A percentile compares a stretch with the other conserved stretches of the same genome.
Evolutionary conservation across 371 early-diverging fungal genomes (phyloP).

Genomic region (Zychaea mexicana): DNA sequence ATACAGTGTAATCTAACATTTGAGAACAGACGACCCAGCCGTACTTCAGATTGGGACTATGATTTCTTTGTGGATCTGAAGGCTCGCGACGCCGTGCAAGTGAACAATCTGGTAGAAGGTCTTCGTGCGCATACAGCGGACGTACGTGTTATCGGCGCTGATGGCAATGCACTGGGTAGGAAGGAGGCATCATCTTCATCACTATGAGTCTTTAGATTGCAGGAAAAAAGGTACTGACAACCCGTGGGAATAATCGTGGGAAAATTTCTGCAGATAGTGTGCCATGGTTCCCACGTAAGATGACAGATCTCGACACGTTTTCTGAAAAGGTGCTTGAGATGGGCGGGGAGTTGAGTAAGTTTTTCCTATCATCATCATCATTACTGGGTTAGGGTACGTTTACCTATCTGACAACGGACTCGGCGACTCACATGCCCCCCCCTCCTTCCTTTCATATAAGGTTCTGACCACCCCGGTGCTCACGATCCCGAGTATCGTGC

Average conservation of each 20-base stretch:
- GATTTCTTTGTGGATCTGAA: constrained; percentile 94
- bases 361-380: neutral
- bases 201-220: no score
- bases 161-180: constrained; percentile 4
- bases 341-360: constrained; percentile 82
- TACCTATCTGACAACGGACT: no score
- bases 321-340: constrained; percentile 92
- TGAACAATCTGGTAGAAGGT: constrained; percentile 59
- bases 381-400: no score
- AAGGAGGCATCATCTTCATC: no score
- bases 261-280: constrained; percentile 38
- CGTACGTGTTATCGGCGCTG: constrained; percentile 55
- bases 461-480: constrained; percentile 95
- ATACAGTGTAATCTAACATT: no score
- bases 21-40: constrained; percentile 82
- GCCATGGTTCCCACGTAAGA: constrained; percentile 96
- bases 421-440: no score
- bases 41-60: constrained; percentile 79
- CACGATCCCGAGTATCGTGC: constrained; percentile 85
- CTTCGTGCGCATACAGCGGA: constrained; percentile 65
- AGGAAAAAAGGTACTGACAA: neutral
- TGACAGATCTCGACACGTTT: constrained; percentile 91
- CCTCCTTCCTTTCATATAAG: constrained; percentile 24
- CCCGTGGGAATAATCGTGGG: constrained; percentile 20
- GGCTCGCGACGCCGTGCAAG: constrained; percentile 57